phyloP scores from a whole-genome alignment of 2,329 filamentous ascomycete genomes.

The Penicillium palitans region DNA sequence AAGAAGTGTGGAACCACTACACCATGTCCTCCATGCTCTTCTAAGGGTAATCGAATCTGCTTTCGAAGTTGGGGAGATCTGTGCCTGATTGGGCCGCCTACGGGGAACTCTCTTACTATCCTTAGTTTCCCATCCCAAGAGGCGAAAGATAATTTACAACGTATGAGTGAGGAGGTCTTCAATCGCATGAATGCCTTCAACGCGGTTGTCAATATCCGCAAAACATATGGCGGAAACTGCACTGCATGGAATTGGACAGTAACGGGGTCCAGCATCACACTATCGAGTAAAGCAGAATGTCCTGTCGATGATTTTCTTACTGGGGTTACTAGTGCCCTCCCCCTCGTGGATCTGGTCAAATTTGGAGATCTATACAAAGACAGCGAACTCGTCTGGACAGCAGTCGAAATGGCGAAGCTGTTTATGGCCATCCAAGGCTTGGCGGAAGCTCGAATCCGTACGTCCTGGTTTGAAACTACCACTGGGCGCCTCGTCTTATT shows the following conservation, averaged over 20 bases:
- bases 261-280: background rate
- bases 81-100: slow-evolving; percentile 12
- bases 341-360: slow-evolving; percentile 4
- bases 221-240: slow-evolving; percentile 2
- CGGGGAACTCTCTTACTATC: background rate
- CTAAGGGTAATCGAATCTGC: slow-evolving; percentile 18
- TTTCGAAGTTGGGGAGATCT: slow-evolving; percentile 23
- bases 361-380: background rate
- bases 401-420: slow-evolving; percentile 17
- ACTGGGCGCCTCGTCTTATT: slow-evolving; percentile 15
- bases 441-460: slow-evolving; percentile 11
- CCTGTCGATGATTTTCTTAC: slow-evolving; percentile 4
- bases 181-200: background rate
- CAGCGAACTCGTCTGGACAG: slow-evolving; percentile 12
- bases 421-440: slow-evolving; percentile 20
- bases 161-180: slow-evolving; percentile 8
- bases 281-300: background rate
- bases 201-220: slow-evolving; percentile 18
- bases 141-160: background rate
- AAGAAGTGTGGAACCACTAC: slow-evolving; percentile 26
- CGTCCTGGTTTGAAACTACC: slow-evolving; percentile 6
- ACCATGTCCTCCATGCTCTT: slow-evolving; percentile 25
- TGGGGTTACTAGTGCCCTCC: slow-evolving; percentile 9
- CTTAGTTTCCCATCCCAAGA: slow-evolving; percentile 1
- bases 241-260: slow-evolving; percentile 14